Evolutionary conservation across 108 stramenopile genomes (phyloP).

Genomic region (Parietichytrium sp.): DNA sequence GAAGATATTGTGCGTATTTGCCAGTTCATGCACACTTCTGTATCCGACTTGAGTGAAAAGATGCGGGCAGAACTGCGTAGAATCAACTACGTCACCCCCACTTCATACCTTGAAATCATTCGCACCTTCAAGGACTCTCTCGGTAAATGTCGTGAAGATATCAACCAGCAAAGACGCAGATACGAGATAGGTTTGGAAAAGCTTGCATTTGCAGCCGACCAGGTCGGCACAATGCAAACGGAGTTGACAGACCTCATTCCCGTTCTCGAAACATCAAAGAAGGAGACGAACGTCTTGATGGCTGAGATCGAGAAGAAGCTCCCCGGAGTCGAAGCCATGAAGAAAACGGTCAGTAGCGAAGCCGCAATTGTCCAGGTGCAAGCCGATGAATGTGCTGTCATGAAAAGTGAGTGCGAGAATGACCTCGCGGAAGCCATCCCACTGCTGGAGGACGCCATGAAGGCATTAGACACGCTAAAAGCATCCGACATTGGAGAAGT

Average conservation of each 20-base stretch:
- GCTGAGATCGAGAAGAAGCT: conserved; percentile 56
- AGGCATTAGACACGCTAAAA: conserved; percentile 56
- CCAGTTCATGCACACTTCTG: conserved; percentile 54
- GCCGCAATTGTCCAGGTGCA: conserved; percentile 48
- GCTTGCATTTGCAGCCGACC: conserved; percentile 53
- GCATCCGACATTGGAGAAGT: conserved; percentile 65
- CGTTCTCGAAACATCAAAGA: conserved; percentile 13
- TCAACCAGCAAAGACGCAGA: conserved; percentile 51
- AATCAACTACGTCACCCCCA: conserved; percentile 66
- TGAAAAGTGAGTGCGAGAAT: conserved; percentile 49
- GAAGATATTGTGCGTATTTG: background rate
- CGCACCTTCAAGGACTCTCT: conserved; percentile 55
- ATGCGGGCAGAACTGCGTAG: conserved; percentile 52
- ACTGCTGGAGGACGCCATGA: conserved; percentile 58
- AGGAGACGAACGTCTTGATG: conserved; percentile 47
- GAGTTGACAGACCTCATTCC: conserved; percentile 27
- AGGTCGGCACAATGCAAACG: conserved; percentile 45
- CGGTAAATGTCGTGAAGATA: conserved; percentile 44
- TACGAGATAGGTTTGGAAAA: conserved; percentile 60
- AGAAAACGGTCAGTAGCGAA: conserved; percentile 52
- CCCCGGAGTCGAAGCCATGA: conserved; percentile 46
- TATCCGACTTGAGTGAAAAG: conserved; percentile 44
- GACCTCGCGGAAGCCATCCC: conserved; percentile 68
- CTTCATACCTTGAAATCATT: conserved; percentile 60
- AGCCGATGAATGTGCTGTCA: conserved; percentile 50